A percentile compares a stretch with the other conserved stretches of the same genome.
Evolutionary conservation across 1,284 basidiomycete genomes (phyloP).

Genomic region (Cutaneotrichosporon sp.): DNA sequence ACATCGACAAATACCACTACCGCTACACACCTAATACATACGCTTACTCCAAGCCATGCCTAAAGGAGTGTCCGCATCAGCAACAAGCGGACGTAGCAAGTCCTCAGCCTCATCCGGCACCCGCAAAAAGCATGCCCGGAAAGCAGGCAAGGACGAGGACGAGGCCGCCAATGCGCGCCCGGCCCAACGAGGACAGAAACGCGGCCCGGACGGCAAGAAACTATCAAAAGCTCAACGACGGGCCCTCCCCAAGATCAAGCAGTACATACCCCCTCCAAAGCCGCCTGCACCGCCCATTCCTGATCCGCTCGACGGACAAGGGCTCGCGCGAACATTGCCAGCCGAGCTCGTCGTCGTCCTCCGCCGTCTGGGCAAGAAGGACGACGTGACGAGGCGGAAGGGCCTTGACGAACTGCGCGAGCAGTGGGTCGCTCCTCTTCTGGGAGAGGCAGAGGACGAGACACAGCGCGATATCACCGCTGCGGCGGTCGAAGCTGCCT

Average conservation of each 20-base stretch:
- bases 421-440: slow-evolving; percentile 56
- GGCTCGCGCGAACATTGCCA: slow-evolving; percentile 68
- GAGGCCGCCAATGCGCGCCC: slow-evolving; percentile 11
- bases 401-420: slow-evolving; percentile 78
- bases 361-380: slow-evolving; percentile 82
- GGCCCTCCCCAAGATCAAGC: slow-evolving; percentile 57
- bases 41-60: background rate
- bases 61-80: slow-evolving; percentile 1
- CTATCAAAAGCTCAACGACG: slow-evolving; percentile 45
- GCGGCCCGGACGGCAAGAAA: slow-evolving; percentile 31
- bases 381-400: slow-evolving; percentile 75
- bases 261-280: slow-evolving; percentile 79
- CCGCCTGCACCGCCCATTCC: slow-evolving; percentile 77
- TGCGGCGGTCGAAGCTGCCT: slow-evolving; percentile 43
- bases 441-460: slow-evolving; percentile 48
- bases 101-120: slow-evolving; percentile 71
- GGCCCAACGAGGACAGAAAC: slow-evolving; percentile 9
- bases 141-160: slow-evolving; percentile 29
- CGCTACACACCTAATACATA: background rate
- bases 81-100: slow-evolving; percentile 2
- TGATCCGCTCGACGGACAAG: slow-evolving; percentile 86
- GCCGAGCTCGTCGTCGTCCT: slow-evolving; percentile 81
- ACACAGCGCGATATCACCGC: slow-evolving; percentile 49
- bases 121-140: slow-evolving; percentile 60
- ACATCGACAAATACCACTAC: too few species aligned